A percentile compares a stretch with the other conserved stretches of the same genome.
phyloP scores from a whole-genome alignment of 768 basidiomycete genomes.

The Tricholoma matsutake region DNA sequence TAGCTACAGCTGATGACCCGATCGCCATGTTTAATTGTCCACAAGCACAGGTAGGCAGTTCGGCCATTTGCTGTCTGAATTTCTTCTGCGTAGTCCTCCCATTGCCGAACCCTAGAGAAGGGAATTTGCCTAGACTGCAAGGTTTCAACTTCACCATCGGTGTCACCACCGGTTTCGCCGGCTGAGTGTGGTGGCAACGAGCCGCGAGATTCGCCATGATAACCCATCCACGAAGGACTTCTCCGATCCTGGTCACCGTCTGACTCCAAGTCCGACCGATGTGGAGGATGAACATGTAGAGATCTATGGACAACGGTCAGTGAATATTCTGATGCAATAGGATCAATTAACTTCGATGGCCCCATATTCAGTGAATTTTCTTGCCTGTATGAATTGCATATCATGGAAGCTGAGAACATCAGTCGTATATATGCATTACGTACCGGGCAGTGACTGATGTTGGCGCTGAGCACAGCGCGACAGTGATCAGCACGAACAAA shows the following conservation, averaged over 20 bases:
- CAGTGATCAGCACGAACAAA: background rate
- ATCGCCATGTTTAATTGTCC: constrained; percentile 24
- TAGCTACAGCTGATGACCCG: constrained; percentile 12
- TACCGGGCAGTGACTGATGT: background rate
- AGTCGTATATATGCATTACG: background rate
- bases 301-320: background rate
- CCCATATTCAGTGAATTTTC: background rate
- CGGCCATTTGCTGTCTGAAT: constrained; percentile 16
- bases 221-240: background rate
- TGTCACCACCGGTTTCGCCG: background rate
- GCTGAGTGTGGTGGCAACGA: background rate
- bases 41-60: constrained; percentile 24
- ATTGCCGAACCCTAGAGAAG: background rate
- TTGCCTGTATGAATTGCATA: background rate
- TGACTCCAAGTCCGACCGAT: background rate
- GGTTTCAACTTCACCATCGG: background rate
- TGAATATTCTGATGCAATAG: background rate
- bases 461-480: background rate
- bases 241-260: background rate
- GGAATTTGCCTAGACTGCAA: background rate
- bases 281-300: background rate
- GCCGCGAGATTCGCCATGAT: background rate
- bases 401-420: background rate
- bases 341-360: background rate
- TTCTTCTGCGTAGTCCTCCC: constrained; percentile 19